Percentiles rank a stretch among this genome's conserved stretches.
Evolutionary conservation across 2,329 filamentous ascomycete genomes (phyloP).

Genomic region (Exophiala spinifera): DNA sequence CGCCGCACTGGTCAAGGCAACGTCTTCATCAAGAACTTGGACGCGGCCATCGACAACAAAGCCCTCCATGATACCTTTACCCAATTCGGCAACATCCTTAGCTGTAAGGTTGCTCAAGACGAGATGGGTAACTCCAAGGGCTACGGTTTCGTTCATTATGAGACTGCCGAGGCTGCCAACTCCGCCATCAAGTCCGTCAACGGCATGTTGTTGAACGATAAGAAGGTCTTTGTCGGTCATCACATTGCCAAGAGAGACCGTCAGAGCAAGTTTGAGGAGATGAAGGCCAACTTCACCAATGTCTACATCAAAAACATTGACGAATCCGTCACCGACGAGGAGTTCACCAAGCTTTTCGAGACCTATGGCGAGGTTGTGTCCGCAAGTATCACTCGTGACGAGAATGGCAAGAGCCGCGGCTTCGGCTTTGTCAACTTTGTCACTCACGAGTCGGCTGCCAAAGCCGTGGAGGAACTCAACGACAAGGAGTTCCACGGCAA

Average conservation of each 20-base stretch:
- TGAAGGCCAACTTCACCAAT: constrained; percentile 99
- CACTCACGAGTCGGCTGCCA: constrained; percentile 79
- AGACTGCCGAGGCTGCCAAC: constrained; percentile 94
- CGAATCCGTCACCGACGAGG: constrained; percentile 78
- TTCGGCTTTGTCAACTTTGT: constrained; percentile 97
- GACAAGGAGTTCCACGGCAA: constrained; percentile 88
- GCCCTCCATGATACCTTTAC: constrained; percentile 98
- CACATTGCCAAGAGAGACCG: constrained; percentile 99
- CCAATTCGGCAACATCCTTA: constrained; percentile 97
- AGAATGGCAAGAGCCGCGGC: constrained; percentile 84
- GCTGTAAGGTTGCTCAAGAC: constrained; percentile 99
- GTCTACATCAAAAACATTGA: constrained; percentile 99
- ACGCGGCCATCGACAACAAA: constrained; percentile 99
- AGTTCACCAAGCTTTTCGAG: constrained; percentile 92
- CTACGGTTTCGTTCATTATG: constrained; percentile 99
- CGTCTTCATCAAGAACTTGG: constrained; percentile 99
- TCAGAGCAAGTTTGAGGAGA: constrained; percentile 99
- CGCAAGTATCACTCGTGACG: constrained; percentile 87
- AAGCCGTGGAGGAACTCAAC: constrained; percentile 89
- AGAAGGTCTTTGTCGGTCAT: constrained; percentile 99
- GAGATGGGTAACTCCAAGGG: constrained; percentile 96
- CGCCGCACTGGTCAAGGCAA: constrained; percentile 99
- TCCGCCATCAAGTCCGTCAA: constrained; percentile 99
- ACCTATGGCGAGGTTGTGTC: constrained; percentile 92
- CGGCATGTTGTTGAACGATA: constrained; percentile 99